phyloP scores from a whole-genome alignment of 23 red algal genomes.

The Gracilaria gracilis region DNA sequence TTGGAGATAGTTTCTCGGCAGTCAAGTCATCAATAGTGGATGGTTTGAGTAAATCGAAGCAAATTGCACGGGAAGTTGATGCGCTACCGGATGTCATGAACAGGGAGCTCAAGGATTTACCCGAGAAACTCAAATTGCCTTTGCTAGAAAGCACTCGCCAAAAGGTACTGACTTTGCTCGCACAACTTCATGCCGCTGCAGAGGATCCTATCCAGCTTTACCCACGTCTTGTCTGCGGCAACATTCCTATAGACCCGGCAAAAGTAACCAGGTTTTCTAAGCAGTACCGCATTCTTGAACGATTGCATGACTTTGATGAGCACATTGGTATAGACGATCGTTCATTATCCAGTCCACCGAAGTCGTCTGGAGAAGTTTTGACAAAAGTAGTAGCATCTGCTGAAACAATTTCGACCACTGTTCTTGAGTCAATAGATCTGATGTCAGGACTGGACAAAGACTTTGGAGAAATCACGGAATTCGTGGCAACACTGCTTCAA shows the following conservation, averaged over 20 bases:
- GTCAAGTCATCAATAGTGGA: background rate
- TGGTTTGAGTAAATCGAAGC: slow-evolving; percentile 4
- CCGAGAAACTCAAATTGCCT: slow-evolving; percentile 6
- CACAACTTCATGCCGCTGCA: slow-evolving; percentile 18
- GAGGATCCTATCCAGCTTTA: slow-evolving; percentile 43
- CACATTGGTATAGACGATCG: background rate
- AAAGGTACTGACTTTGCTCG: slow-evolving; percentile 18
- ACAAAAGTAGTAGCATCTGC: slow-evolving; percentile 9
- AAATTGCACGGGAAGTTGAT: background rate
- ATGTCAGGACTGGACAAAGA: background rate
- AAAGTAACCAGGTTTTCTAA: slow-evolving; percentile 38
- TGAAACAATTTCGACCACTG: background rate
- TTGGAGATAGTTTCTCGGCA: slow-evolving; percentile 1
- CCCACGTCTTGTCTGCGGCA: slow-evolving; percentile 29
- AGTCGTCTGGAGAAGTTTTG: slow-evolving; percentile 31
- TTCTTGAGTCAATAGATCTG: background rate
- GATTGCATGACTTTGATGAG: slow-evolving; percentile 15
- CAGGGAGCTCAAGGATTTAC: slow-evolving; percentile 1
- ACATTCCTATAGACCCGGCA: slow-evolving; percentile 45
- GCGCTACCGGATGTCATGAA: background rate
- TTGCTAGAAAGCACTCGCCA: background rate
- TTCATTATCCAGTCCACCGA: slow-evolving; percentile 28
- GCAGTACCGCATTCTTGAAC: slow-evolving; percentile 31
- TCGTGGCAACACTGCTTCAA: background rate
- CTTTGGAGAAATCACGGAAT: slow-evolving; percentile 11